These are phyloP conservation scores for Paramecium caudatum DNA, from an alignment of 73 alveolate species.

Conservation along the genomic window DNA sequence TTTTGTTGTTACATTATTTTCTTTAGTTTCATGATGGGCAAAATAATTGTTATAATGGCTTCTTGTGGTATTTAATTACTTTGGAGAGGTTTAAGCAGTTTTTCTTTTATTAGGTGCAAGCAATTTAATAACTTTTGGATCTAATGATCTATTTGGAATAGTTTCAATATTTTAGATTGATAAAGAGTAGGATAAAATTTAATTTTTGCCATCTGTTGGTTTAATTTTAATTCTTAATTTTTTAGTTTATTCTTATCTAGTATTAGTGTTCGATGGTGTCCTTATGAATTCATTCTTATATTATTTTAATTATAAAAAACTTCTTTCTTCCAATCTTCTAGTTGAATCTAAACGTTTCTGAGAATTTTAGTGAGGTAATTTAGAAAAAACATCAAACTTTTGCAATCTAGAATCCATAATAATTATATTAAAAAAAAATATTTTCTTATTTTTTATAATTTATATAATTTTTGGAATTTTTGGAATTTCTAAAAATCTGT, in stretches of 20 bases:
- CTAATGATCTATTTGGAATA: constrained; percentile 37
- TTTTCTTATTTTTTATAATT: no score
- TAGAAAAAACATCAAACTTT: constrained; percentile 13
- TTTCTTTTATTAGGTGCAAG: background rate
- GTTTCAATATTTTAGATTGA: constrained; percentile 53
- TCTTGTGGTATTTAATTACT: background rate
- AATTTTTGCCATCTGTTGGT: background rate
- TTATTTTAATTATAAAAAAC: constrained; percentile 48
- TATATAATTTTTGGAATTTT: no score
- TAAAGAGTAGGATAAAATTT: constrained; percentile 12
- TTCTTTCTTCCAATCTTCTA: constrained; percentile 29
- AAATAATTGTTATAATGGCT: constrained; percentile 1
- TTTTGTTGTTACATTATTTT: constrained; percentile 15
- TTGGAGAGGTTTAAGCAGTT: background rate
- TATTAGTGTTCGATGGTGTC: constrained; percentile 9
- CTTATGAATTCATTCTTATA: constrained; percentile 50
- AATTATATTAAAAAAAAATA: no score
- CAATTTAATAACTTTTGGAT: constrained; percentile 46
- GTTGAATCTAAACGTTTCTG: background rate
- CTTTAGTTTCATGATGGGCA: constrained; percentile 4
- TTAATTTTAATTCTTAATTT: background rate
- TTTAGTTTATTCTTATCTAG: background rate
- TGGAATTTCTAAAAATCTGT: no score
- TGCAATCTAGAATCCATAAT: constrained; percentile 21
- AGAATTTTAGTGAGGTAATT: background rate